Percentiles rank a stretch among this genome's conserved stretches.
These are phyloP conservation scores for Diaporthe batatas DNA, from an alignment of 2,329 filamentous ascomycete genomes.

Conservation along the genomic window DNA sequence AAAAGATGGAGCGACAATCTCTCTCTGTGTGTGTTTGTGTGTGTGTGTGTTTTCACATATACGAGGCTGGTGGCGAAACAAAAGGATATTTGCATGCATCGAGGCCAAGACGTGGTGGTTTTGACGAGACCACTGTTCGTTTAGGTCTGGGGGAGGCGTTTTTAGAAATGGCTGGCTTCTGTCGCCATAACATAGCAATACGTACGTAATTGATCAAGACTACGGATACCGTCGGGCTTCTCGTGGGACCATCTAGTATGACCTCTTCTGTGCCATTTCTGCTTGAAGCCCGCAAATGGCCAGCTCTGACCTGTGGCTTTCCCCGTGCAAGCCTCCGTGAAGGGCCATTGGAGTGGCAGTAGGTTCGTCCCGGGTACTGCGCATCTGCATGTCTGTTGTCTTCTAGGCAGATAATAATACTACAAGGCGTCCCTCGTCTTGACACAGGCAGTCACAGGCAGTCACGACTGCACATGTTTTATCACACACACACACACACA, in stretches of 20 bases:
- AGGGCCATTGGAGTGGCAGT: no score
- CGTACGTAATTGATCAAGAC: not conserved
- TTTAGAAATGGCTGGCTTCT: not conserved
- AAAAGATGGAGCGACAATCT: not conserved
- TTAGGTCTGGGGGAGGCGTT: conserved; percentile 13
- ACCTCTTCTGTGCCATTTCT: not conserved
- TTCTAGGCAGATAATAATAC: not conserved
- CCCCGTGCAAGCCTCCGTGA: not conserved
- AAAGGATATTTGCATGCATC: conserved; percentile 4
- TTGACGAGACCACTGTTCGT: not conserved
- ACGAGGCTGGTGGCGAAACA: not conserved
- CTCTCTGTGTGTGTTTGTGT: not conserved
- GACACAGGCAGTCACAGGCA: not conserved
- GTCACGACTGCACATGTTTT: not conserved
- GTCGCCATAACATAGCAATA: conserved; percentile 22
- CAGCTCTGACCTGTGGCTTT: not conserved
- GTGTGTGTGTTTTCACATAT: not conserved
- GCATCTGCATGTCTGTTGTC: not conserved
- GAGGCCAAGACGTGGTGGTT: not conserved
- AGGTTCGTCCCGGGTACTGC: not conserved
- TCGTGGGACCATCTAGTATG: not conserved
- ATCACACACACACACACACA: no score
- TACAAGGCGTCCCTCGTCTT: no score
- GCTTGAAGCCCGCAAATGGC: not conserved
- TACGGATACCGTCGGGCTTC: not conserved